Evolutionary conservation across 2,329 filamentous ascomycete genomes (phyloP).

Genomic region (Aspergillus bombycis): DNA sequence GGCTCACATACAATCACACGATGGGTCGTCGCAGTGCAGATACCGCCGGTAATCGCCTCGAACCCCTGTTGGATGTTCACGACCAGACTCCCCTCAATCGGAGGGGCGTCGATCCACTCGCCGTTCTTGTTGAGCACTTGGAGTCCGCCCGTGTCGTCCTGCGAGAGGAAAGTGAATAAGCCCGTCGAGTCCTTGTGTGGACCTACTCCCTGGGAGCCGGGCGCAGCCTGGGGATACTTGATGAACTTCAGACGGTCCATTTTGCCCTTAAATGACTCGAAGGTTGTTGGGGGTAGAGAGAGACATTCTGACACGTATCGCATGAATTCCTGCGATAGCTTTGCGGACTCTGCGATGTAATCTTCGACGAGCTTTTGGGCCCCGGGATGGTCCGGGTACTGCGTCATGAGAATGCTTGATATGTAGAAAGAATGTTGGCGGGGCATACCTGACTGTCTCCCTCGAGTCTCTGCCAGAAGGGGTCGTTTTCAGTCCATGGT

Average conservation of each 20-base stretch:
- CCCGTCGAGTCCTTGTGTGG: conserved; percentile 61
- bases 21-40: conserved; percentile 51
- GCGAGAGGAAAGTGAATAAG: conserved; percentile 45
- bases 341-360: conserved; percentile 55
- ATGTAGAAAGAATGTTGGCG: too few relatives aligned
- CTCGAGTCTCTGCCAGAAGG: conserved; percentile 44
- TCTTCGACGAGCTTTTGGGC: conserved; percentile 43
- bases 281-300: conserved; percentile 51
- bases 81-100: conserved; percentile 48
- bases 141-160: conserved; percentile 49
- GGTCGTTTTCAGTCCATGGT: conserved; percentile 45
- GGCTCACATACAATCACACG: conserved; percentile 35
- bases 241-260: conserved; percentile 61
- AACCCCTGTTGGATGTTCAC: conserved; percentile 58
- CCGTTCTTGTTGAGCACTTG: conserved; percentile 52
- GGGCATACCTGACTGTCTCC: conserved; percentile 31
- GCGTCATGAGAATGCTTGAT: background rate
- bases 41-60: conserved; percentile 59
- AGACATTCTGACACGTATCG: conserved; percentile 59
- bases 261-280: conserved; percentile 50
- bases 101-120: conserved; percentile 49
- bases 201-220: conserved; percentile 56
- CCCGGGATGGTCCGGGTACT: conserved; percentile 33
- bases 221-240: conserved; percentile 52
- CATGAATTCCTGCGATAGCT: conserved; percentile 56